Evolutionary conservation across 2,329 filamentous ascomycete genomes (phyloP).

Genomic region (Tolypocladium amazonense): DNA sequence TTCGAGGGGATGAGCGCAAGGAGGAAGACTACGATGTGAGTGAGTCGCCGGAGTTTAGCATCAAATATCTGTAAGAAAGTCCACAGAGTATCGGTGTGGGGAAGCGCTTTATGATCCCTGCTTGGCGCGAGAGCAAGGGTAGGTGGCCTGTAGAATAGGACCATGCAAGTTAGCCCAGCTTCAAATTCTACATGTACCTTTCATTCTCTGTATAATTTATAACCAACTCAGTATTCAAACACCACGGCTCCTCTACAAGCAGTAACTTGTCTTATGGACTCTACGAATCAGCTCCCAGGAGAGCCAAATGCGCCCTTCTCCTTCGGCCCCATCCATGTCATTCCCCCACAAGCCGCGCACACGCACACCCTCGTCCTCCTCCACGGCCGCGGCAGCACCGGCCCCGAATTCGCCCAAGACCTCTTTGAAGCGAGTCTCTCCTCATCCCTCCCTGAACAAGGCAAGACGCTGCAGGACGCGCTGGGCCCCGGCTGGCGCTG

Average conservation of each 20-base stretch:
- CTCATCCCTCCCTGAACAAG: not conserved
- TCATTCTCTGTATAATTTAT: too few species aligned
- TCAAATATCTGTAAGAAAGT: constrained; percentile 12
- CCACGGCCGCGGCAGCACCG: not conserved
- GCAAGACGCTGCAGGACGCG: not conserved
- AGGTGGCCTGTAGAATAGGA: too few species aligned
- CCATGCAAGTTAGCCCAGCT: too few species aligned
- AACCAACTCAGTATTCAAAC: too few species aligned
- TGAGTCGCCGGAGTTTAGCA: not conserved
- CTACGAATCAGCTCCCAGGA: too few species aligned
- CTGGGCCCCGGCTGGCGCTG: not conserved
- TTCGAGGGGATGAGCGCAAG: not conserved
- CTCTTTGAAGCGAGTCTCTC: not conserved
- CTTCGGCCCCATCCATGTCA: not conserved
- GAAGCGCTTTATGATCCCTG: too few species aligned
- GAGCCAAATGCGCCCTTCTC: not conserved
- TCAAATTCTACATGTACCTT: too few species aligned
- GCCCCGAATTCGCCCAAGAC: not conserved
- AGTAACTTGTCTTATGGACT: too few species aligned
- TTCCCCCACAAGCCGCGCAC: not conserved
- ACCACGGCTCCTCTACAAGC: too few species aligned
- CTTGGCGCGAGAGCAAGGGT: too few species aligned
- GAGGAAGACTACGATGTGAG: not conserved
- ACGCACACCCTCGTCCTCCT: not conserved
- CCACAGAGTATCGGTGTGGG: too few species aligned